These are phyloP conservation scores for Penicillium samsonianum DNA, from an alignment of 495 filamentous ascomycete species.

Conservation along the genomic window DNA sequence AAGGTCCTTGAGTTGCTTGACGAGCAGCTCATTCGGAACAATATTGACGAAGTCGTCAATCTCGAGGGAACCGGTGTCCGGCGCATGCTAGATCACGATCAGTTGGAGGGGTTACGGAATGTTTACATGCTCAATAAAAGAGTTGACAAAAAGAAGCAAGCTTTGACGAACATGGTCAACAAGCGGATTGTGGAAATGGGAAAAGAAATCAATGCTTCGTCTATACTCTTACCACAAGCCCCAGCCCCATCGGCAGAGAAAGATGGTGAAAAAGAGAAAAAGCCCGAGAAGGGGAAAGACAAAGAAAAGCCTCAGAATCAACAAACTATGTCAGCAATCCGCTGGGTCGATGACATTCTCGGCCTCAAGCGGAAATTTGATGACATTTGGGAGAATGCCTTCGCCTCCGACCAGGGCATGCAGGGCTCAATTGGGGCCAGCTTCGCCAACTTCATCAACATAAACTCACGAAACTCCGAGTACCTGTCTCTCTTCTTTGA, in stretches of 20 bases:
- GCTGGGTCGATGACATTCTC: slow-evolving; percentile 93
- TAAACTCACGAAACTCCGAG: slow-evolving; percentile 78
- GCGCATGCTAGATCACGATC: slow-evolving; percentile 90
- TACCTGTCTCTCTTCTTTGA: slow-evolving; percentile 97
- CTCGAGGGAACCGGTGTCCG: slow-evolving; percentile 82
- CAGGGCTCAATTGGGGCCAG: slow-evolving; percentile 80
- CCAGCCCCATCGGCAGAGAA: slow-evolving; percentile 29
- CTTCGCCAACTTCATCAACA: slow-evolving; percentile 89
- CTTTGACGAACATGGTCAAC: slow-evolving; percentile 69
- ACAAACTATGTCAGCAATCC: slow-evolving; percentile 79
- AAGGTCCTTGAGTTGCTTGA: slow-evolving; percentile 83
- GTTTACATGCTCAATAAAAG: slow-evolving; percentile 76
- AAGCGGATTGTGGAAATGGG: slow-evolving; percentile 78
- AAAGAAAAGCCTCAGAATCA: slow-evolving; percentile 56
- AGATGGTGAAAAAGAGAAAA: slow-evolving; percentile 37
- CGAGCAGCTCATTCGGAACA: slow-evolving; percentile 70
- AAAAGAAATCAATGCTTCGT: slow-evolving; percentile 72
- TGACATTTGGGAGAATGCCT: slow-evolving; percentile 65
- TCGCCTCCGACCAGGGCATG: slow-evolving; percentile 71
- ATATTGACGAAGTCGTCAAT: slow-evolving; percentile 77
- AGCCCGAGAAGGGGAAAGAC: slow-evolving; percentile 46
- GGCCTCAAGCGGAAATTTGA: slow-evolving; percentile 89
- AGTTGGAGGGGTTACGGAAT: slow-evolving; percentile 69
- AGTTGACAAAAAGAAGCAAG: slow-evolving; percentile 73
- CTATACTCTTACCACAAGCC: slow-evolving; percentile 36